Evolutionary conservation across 441 rosid species (phyloP).

Genomic region (Oxalis stricta): DNA sequence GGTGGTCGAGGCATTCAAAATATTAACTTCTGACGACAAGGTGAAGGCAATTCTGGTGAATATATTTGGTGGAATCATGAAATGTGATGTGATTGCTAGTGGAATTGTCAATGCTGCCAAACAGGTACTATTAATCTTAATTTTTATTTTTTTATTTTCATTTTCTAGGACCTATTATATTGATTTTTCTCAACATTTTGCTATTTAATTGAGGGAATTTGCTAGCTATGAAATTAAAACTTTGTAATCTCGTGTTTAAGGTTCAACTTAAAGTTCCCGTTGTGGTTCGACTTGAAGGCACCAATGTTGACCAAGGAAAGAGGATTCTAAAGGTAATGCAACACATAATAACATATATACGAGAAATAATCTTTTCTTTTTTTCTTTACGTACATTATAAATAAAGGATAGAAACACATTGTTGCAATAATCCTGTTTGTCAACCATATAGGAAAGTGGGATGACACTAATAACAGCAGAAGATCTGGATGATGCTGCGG

Average conservation of each 20-base stretch:
- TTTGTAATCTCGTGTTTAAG: constrained; percentile 16
- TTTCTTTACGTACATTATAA: background rate
- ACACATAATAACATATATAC: constrained; percentile 1
- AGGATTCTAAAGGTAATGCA: constrained; percentile 65
- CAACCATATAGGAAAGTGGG: constrained; percentile 68
- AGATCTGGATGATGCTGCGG: constrained; percentile 93
- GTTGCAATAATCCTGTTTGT: background rate
- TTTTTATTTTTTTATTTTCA: background rate
- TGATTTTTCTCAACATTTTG: background rate
- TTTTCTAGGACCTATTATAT: background rate
- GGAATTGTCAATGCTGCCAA: constrained; percentile 97
- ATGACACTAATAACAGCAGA: constrained; percentile 81
- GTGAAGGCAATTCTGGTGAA: constrained; percentile 95
- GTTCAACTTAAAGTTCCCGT: constrained; percentile 91
- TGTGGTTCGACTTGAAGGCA: constrained; percentile 94
- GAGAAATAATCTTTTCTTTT: background rate
- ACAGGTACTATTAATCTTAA: constrained; percentile 34
- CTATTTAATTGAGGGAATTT: too few relatives aligned
- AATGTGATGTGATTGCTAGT: constrained; percentile 93
- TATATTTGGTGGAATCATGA: constrained; percentile 97
- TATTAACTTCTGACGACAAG: constrained; percentile 88
- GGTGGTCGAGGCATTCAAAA: constrained; percentile 98
- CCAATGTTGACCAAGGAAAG: constrained; percentile 97
- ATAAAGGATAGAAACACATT: too few relatives aligned
- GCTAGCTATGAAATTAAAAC: background rate